Evolutionary conservation across 345 rosid species (phyloP).

Genomic region (Brassica incana): DNA sequence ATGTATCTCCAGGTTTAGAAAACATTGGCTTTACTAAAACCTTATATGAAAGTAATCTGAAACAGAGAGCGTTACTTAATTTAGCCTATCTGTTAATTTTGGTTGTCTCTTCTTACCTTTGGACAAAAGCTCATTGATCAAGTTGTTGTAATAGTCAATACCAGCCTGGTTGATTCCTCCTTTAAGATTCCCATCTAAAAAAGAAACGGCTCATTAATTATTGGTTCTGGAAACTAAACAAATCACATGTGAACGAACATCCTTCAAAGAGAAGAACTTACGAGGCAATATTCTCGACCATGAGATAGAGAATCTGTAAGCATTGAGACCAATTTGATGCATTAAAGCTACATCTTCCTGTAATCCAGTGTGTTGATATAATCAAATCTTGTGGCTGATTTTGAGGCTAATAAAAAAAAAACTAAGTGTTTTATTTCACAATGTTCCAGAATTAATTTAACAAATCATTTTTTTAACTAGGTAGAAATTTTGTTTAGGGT

Average conservation of each 20-base stretch:
- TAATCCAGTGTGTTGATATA: background rate
- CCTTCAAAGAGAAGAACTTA: conserved; percentile 9
- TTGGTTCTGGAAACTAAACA: background rate
- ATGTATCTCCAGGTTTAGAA: background rate
- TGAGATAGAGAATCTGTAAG: background rate
- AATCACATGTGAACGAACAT: background rate
- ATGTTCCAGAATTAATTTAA: background rate
- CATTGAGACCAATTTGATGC: background rate
- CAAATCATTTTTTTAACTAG: background rate
- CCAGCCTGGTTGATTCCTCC: conserved; percentile 30
- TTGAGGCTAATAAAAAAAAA: background rate
- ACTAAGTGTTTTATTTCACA: background rate
- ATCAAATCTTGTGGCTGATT: background rate
- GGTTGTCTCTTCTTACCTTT: conserved; percentile 5
- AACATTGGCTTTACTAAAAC: background rate
- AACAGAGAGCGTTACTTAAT: conserved; percentile 17
- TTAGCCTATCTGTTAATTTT: background rate
- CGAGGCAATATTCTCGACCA: background rate
- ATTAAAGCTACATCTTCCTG: background rate
- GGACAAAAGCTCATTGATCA: background rate
- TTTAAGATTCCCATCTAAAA: conserved; percentile 44
- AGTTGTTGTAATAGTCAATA: background rate
- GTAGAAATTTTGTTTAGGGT: background rate
- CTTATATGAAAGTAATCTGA: background rate
- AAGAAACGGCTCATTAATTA: background rate